Conservation (phyloP, 257 asterid genomes). For the Penstemon newberryi region DNA sequence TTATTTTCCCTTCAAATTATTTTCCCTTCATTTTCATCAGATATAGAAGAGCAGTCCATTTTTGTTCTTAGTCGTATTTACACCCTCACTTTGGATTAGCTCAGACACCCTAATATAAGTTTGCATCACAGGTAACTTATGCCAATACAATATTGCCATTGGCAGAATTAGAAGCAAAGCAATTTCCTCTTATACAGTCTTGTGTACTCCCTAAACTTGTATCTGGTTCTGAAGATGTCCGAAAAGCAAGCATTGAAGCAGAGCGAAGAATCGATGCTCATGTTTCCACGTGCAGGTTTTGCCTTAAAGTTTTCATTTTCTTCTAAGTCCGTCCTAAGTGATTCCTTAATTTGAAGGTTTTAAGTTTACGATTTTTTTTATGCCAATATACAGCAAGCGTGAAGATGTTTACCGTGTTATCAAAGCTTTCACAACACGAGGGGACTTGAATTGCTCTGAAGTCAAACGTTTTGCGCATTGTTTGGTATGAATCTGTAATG, state of each 20-base stretch:
- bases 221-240: constrained; percentile 67
- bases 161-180: constrained; percentile 87
- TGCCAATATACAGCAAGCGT: constrained; percentile 60
- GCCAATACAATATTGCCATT: constrained; percentile 65
- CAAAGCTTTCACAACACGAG: constrained; percentile 68
- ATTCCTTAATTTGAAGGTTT: constrained; percentile 7
- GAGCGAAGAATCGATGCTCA: constrained; percentile 85
- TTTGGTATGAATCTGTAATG: constrained; percentile 62
- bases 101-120: constrained; percentile 1
- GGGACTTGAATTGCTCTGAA: constrained; percentile 63
- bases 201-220: constrained; percentile 82
- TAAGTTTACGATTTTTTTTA: constrained; percentile 19
- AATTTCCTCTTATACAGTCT: constrained; percentile 87
- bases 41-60: background rate
- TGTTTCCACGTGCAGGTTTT: constrained; percentile 72
- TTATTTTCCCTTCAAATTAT: constrained; percentile 12
- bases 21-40: background rate
- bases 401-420: constrained; percentile 91
- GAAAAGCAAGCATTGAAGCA: constrained; percentile 89
- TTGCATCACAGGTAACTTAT: constrained; percentile 62
- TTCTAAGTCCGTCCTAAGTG: background rate
- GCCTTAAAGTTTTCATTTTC: constrained; percentile 4
- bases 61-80: constrained; percentile 2
- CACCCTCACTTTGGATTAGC: background rate
- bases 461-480: constrained; percentile 58